Base-by-base conservation (phyloP, 495 filamentous ascomycete species). In the Xylaria bambusicola region DNA sequence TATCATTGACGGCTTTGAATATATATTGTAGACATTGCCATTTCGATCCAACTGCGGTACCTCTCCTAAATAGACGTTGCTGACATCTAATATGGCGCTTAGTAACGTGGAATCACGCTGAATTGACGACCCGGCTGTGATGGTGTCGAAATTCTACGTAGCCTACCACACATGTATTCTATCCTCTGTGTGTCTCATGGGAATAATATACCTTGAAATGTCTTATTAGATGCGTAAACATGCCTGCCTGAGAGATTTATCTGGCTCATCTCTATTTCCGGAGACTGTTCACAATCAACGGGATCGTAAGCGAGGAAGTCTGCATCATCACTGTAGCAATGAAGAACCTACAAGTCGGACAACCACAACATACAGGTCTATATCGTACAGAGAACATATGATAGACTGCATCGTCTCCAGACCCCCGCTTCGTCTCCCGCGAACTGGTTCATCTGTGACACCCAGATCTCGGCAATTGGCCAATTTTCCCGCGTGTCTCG, bases 401-500 rank as follows among this genome's bases (percentile, higher is more conserved):
- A 68, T 71, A 45, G 47, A 47, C 51, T 54, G 53, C 55, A 64
- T 21, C 31, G 24, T 62, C 35, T 35, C 50, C 56, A 65, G 15
- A 21, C 36, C 60, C 33, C 61, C 63, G 61, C 66, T 33, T 53
- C 58, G 68, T 71, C 53, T 46, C 55, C 62, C 66, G 41, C 56
- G 52, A 62, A 35, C 48, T 55, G 48, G 52, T 62, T 58, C 36
- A 44, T 45, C 60, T 63, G 66, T 56, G 56, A 52, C 41, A 61
- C 63, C 17, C 61, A 40, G 49, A 62, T 57, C 41, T 70, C 65
- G 61, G 62, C 63, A 66, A 70, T 70, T 70, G 65, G 61, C 57
- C 58, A 61, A 66, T 66, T 64, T 62, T 66, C 56, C 68, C 65
- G 68, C 59, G 51, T 70, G 65, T 68, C 53, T 68, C 59, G 60